Percentiles rank a stretch among this genome's conserved stretches.
phyloP scores from a whole-genome alignment of 768 basidiomycete genomes.

The Cystobasidium tubakii region DNA sequence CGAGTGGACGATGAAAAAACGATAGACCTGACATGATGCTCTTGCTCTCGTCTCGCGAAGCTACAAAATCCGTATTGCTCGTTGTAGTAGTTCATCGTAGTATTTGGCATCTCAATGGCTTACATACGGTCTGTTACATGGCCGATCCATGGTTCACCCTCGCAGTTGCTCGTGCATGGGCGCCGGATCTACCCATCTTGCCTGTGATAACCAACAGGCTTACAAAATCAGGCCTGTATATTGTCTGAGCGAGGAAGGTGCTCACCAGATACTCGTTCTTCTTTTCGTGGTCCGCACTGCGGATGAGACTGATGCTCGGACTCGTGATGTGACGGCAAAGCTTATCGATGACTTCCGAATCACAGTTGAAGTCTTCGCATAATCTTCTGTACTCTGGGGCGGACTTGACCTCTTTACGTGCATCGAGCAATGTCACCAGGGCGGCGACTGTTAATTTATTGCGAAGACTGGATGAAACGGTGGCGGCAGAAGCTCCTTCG shows the following conservation, averaged over 20 bases:
- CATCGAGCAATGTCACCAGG: slow-evolving; percentile 19
- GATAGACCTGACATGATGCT: background rate
- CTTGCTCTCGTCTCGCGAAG: too few relatives aligned
- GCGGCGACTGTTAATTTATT: slow-evolving; percentile 1
- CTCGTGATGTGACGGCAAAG: slow-evolving; percentile 1
- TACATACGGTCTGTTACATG: too few relatives aligned
- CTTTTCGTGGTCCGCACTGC: slow-evolving; percentile 25
- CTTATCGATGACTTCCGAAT: background rate
- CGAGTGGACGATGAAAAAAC: slow-evolving; percentile 17
- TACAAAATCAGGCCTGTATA: background rate
- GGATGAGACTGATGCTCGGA: background rate
- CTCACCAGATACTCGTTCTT: slow-evolving; percentile 30
- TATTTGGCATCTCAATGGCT: too few relatives aligned
- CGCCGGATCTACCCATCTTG: slow-evolving; percentile 31
- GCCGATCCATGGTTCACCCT: background rate
- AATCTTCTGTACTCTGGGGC: slow-evolving; percentile 1
- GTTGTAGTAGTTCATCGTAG: too few relatives aligned
- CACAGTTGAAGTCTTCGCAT: slow-evolving; percentile 33
- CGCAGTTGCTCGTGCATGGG: background rate
- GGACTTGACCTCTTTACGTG: slow-evolving; percentile 14
- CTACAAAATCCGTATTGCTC: too few relatives aligned
- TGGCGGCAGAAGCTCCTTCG: slow-evolving; percentile 9
- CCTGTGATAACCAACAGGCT: background rate
- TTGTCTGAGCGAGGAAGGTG: too few relatives aligned
- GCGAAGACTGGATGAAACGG: background rate